Evolutionary conservation across 2,329 filamentous ascomycete species (phyloP), one percentile per base, ranked within the genome.

Genomic region (Trichoderma atrobrunneum): DNA sequence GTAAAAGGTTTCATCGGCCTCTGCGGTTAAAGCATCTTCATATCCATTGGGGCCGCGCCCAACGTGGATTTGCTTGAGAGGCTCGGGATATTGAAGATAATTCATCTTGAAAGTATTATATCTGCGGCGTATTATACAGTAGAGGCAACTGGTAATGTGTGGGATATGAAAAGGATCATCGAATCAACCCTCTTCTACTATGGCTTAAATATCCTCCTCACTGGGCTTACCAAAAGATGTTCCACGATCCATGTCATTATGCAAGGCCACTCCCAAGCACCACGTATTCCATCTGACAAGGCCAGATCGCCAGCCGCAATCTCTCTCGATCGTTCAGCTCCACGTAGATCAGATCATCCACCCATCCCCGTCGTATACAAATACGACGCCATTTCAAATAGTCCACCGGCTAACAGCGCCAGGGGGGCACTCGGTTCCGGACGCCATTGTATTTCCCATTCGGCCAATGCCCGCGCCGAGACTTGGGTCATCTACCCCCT

Each of bases 1-100:
- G n/a, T 76, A 77, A 10, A 30, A 18, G 51, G 18, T 1, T 26
- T 71, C 16, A 70, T 57, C n/a, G 5, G 62, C 36, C 1, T 72
- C 26, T 28, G 63, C 18, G 2, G 18, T 16, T 1, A 70, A 36
- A 0, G 77, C 70, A 1, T 72, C 26, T 32, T 66, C 69, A 11
- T 71, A 73, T 10, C 72, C 73, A 5, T 67, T 28, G n/a, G 24
- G 16, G 7, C 51, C 62, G 7, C n/a, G 36, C 0, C 72, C 73
- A 10, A 79, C 8, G 4, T 73, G 74, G 2, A 79, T 71, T 24
- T 79, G 78, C 1, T 78, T 34, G 12, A 70, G 16, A 14, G 24
- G 12, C n/a, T 70, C n/a, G n/a, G 39, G 24, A 8, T 4, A 28
- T 1, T 11, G 8, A 18, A 36, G 21, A 14, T 16, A 6, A 24